phyloP scores from a whole-genome alignment of 495 filamentous ascomycete species.

The Xylaria flabelliformis region DNA sequence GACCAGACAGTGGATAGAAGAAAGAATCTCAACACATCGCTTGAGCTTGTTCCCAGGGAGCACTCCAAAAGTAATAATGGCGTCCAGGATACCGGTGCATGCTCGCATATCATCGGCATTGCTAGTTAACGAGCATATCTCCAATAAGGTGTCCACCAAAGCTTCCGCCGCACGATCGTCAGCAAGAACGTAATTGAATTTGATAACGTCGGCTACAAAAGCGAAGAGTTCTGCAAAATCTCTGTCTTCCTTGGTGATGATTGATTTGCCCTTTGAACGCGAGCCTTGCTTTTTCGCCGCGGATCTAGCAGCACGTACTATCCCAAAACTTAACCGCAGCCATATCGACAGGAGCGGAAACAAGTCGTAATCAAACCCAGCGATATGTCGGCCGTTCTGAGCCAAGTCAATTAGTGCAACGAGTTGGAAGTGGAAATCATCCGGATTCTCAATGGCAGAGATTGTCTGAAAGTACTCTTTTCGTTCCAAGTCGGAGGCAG shows the following conservation, averaged over 20 bases:
- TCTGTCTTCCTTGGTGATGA: constrained; percentile 66
- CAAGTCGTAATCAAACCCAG: constrained; percentile 69
- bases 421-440: constrained; percentile 69
- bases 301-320: constrained; percentile 56
- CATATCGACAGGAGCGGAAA: constrained; percentile 64
- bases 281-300: constrained; percentile 51
- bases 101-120: constrained; percentile 75
- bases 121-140: constrained; percentile 77
- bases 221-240: constrained; percentile 72
- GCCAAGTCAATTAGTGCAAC: constrained; percentile 67
- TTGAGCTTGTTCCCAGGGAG: constrained; percentile 72
- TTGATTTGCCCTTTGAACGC: constrained; percentile 57
- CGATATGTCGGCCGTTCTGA: constrained; percentile 65
- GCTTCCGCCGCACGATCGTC: constrained; percentile 68
- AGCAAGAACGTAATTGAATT: constrained; percentile 80
- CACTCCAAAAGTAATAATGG: constrained; percentile 77
- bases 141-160: constrained; percentile 71
- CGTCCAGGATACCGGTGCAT: constrained; percentile 77
- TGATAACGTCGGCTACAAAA: constrained; percentile 80
- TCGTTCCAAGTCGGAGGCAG: constrained; percentile 68
- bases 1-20: constrained; percentile 80
- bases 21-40: constrained; percentile 78
- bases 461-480: constrained; percentile 68
- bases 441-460: constrained; percentile 54
- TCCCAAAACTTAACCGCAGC: constrained; percentile 62